Evolutionary conservation across 2,329 filamentous ascomycete species (phyloP), one percentile per base, ranked within the genome.

Genomic region (Lachnellula subtilissima): DNA sequence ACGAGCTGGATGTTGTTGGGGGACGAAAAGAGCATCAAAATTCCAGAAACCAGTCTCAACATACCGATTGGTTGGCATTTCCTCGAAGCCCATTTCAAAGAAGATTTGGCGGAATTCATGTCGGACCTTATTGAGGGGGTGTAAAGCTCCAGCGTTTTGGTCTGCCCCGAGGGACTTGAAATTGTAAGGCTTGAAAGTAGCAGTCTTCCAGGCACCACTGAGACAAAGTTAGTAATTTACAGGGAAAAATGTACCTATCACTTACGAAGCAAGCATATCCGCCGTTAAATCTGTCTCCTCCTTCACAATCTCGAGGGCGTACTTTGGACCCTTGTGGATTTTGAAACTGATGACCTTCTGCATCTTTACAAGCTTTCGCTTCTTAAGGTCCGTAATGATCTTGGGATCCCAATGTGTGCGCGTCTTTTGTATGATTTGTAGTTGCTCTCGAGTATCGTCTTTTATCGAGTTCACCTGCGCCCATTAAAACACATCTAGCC

Each of bases 31-130:
- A 23, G 92, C 86, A 70, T 97, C 93, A 73, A 97, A 97, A 75
- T 97, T 97, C 91, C 94, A 99, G 85, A 97, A 97, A 48, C 93
- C 92, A 12, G 92, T 93, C 76, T 99, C 94, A 61, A 97, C 92
- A 71, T 87, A 97, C 72, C 89, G 85, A 75, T 88, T 88, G 50
- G 93, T 97, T 14, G 92, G 89, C 94, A 99, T 97, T 78, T 99
- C 94, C 69, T 93, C 87, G 77, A 97, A 99, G 52, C 93, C 94
- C 86, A 96, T 96, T 72, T 96, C 91, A 76, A 99, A 97, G 85
- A 99, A 99, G 71, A 99, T 97, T 70, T 94, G 89, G 56, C 94
- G 82, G 82, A 99, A 96, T 75, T 97, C 94, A 67, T 90, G 84
- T 65, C 94, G 88, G 67, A 97, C 93, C 79, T 97, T 97, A 77